Conservation (phyloP, 1,284 basidiomycete species). For the Cryptococcus maquisensis region DNA sequence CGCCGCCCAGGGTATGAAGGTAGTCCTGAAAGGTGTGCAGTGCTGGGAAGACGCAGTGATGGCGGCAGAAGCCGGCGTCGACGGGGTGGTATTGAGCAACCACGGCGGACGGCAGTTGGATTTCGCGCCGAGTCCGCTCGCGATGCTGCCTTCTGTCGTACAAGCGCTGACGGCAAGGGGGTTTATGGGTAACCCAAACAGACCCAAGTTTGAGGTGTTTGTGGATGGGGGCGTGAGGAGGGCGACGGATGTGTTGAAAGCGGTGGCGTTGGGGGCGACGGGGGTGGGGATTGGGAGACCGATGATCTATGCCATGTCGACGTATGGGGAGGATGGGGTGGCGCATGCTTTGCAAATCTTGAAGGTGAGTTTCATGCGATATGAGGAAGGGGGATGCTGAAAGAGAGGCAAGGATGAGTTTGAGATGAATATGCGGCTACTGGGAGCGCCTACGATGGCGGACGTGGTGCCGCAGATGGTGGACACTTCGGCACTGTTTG, state of each 20-base stretch:
- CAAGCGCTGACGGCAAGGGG: conserved; percentile 62
- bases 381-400: not conserved
- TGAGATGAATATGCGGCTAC: conserved; percentile 84
- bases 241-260: conserved; percentile 89
- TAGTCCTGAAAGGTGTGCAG: conserved; percentile 89
- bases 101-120: conserved; percentile 92
- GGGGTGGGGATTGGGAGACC: conserved; percentile 66
- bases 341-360: conserved; percentile 72
- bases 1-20: conserved; percentile 80
- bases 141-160: conserved; percentile 84
- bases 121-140: conserved; percentile 82
- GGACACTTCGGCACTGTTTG: conserved; percentile 58
- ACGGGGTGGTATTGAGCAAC: conserved; percentile 81
- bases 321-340: conserved; percentile 77
- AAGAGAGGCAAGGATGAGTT: conserved; percentile 71
- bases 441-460: conserved; percentile 72
- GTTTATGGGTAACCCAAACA: conserved; percentile 51
- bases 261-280: conserved; percentile 83
- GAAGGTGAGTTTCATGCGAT: conserved; percentile 55
- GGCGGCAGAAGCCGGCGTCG: conserved; percentile 76
- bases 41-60: conserved; percentile 88
- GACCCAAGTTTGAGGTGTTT: conserved; percentile 73
- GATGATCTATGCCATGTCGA: conserved; percentile 82
- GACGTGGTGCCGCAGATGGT: conserved; percentile 85
- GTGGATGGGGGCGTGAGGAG: conserved; percentile 89